A percentile compares a stretch with the other conserved stretches of the same genome.
phyloP scores from a whole-genome alignment of 306 rosid species.

The Cyclanthera cordifolia region DNA sequence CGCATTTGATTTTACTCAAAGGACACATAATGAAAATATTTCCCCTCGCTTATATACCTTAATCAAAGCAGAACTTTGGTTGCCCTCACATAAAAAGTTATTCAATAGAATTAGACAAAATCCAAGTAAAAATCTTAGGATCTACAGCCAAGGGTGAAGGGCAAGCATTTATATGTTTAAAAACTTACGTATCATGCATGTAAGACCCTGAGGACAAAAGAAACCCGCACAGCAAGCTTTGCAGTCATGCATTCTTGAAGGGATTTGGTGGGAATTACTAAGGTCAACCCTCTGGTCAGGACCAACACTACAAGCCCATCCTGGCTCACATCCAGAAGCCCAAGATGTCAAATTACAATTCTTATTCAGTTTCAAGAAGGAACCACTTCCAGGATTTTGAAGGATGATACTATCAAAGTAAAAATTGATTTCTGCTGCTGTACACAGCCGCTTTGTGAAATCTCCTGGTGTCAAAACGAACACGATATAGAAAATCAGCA shows the following conservation, averaged over 20 bases:
- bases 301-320: constrained; percentile 78
- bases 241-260: constrained; percentile 62
- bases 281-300: constrained; percentile 45
- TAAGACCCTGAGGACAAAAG: constrained; percentile 88
- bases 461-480: constrained; percentile 50
- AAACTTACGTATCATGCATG: constrained; percentile 96
- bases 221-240: constrained; percentile 86
- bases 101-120: background rate
- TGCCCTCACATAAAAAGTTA: background rate
- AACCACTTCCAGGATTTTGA: constrained; percentile 31
- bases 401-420: constrained; percentile 51
- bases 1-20: no score
- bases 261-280: constrained; percentile 46
- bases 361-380: constrained; percentile 60
- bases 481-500: constrained; percentile 7
- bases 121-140: background rate
- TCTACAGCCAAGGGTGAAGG: background rate
- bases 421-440: constrained; percentile 67
- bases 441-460: constrained; percentile 56
- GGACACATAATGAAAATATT: no score
- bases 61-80: no score
- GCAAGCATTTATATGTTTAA: background rate
- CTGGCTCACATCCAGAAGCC: constrained; percentile 97
- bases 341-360: constrained; percentile 64
- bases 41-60: no score